phyloP scores from a whole-genome alignment of 225 moss, liverwort and hornwort species.

The Takakia lepidozioides region DNA sequence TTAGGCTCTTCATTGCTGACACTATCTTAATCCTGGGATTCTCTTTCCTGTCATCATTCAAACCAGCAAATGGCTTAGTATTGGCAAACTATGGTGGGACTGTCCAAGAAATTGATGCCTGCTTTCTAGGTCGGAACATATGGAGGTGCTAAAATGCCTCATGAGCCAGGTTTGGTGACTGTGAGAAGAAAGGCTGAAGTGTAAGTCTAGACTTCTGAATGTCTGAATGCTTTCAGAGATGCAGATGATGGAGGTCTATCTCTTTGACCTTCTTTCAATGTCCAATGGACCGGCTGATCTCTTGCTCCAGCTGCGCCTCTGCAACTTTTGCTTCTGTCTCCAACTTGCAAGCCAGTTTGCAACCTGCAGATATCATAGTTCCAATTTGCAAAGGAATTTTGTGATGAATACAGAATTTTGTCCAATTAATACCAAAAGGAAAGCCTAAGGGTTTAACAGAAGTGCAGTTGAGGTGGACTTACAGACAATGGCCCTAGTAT shows the following conservation, averaged over 20 bases:
- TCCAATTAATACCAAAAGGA: too few relatives aligned
- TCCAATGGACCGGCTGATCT: neutral
- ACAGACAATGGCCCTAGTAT: too few relatives aligned
- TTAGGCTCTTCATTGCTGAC: conserved; percentile 8
- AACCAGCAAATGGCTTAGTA: too few relatives aligned
- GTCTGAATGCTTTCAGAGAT: neutral
- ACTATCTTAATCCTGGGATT: neutral
- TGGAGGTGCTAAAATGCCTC: neutral
- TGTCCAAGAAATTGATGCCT: neutral
- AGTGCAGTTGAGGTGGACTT: too few relatives aligned
- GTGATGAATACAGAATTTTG: too few relatives aligned
- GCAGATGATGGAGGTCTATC: neutral
- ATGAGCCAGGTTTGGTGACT: neutral
- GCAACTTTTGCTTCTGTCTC: conserved; percentile 8
- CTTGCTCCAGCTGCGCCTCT: conserved; percentile 3
- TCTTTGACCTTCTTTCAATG: neutral
- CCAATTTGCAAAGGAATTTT: too few relatives aligned
- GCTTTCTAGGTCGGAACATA: neutral
- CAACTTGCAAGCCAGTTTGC: conserved; percentile 13
- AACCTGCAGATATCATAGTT: conserved; percentile 16
- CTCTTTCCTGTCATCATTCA: neutral
- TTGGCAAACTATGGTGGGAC: neutral
- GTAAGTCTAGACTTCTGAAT: neutral
- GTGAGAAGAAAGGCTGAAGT: neutral
- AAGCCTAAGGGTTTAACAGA: too few relatives aligned